phyloP scores from a whole-genome alignment of 345 rosid species.

The Populus tremula region DNA sequence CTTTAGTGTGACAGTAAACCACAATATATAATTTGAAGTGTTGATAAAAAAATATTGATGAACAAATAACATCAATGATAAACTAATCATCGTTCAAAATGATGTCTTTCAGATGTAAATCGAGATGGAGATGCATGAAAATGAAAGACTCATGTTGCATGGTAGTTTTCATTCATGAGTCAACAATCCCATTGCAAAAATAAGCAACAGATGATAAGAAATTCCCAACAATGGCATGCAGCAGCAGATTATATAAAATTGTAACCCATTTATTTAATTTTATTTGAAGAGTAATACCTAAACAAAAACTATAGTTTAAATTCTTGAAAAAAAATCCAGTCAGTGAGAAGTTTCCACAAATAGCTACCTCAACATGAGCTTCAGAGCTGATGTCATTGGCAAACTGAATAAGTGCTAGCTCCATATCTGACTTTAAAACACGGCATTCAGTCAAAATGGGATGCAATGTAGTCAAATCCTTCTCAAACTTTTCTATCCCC shows the following conservation, averaged over 20 bases:
- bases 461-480: constrained; percentile 69
- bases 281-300: not conserved
- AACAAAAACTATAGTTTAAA: not conserved
- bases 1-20: not conserved
- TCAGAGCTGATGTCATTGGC: constrained; percentile 96
- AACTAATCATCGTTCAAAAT: not conserved
- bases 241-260: not conserved
- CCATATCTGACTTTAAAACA: constrained; percentile 70
- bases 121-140: not conserved
- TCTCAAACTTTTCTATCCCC: constrained; percentile 72
- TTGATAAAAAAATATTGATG: not conserved
- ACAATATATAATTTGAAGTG: too few species aligned
- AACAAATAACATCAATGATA: not conserved
- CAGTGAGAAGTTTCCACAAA: not conserved
- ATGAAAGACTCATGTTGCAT: not conserved
- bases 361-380: constrained; percentile 81
- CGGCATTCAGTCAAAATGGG: constrained; percentile 94
- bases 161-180: not conserved
- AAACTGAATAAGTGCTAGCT: constrained; percentile 84
- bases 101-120: not conserved
- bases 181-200: not conserved
- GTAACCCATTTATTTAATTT: not conserved
- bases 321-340: not conserved
- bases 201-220: not conserved
- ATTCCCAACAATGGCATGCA: not conserved